Base-by-base conservation (phyloP, 495 filamentous ascomycete genomes). In the Hyphodiscus hymeniophilus region DNA sequence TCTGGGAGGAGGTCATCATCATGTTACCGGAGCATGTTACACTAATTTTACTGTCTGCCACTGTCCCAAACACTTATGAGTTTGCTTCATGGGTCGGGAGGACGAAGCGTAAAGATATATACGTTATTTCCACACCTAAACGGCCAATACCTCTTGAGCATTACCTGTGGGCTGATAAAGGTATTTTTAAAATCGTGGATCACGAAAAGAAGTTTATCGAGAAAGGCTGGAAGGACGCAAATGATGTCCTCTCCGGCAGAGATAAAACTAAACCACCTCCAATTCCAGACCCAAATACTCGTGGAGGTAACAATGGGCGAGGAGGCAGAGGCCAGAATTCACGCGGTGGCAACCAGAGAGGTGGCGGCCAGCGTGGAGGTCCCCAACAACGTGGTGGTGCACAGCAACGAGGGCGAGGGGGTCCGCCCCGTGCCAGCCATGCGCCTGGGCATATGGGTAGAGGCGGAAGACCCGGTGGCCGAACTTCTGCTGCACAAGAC, bases 1-100 rank as follows among this genome's bases (percentile, higher is more conserved):
- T 98, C 7, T 98, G 92, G 92, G 92, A 98, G 66, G 92, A 98
- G 63, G 92, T 98, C 51, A 98, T 98, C 60, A 98, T 98, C 60
- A 97, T 98, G 94, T 78, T 97, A 39, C 92, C 92, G 3, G 89
- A 90, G 58, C 92, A 97, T 68, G 88, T 97, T 38, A 92, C 94
- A 2, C 69, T 98, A 31, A 97, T 98, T 51, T 72, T 96, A 10
- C 77, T 98, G 2, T 97, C 94, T 5, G 92, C 92, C 0, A 98
- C 92, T 3, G 94, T 98, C 3, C 92, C 92, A 8, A 98, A 98
- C 63, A 96, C 92, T 1, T 76, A 94, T 51, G 92, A 98, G 62
- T 98, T 98, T 59, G 94, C 92, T 16, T 96, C 88, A 5, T 98
- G 92, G 92, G 94, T 98, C 30, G 92, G 92, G 30, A 78, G 92